Percentiles rank a stretch among this genome's conserved stretches.
phyloP scores from a whole-genome alignment of 768 basidiomycete genomes.

The Clavaria fumosa region DNA sequence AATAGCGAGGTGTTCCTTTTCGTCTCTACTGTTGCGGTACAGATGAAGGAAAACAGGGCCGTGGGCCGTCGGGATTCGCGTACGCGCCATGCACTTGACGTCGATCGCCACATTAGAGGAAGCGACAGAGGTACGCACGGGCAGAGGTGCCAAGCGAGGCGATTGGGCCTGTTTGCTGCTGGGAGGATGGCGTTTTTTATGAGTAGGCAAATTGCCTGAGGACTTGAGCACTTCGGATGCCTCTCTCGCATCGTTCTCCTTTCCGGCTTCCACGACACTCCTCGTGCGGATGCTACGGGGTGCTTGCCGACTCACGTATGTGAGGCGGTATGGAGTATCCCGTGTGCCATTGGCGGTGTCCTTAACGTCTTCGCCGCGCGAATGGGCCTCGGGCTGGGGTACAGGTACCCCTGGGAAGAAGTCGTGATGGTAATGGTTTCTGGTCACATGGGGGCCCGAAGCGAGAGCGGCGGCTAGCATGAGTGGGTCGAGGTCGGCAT shows the following conservation, averaged over 20 bases:
- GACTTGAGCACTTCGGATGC: constrained; percentile 14
- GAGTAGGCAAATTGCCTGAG: constrained; percentile 25
- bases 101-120: constrained; percentile 26
- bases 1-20: constrained; percentile 91
- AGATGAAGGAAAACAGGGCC: constrained; percentile 87
- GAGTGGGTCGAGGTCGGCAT: constrained; percentile 65
- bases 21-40: constrained; percentile 86
- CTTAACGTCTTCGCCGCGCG: constrained; percentile 44
- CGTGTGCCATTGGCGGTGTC: constrained; percentile 24
- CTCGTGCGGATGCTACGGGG: constrained; percentile 47
- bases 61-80: constrained; percentile 92
- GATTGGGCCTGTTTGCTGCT: constrained; percentile 13
- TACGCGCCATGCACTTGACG: constrained; percentile 91
- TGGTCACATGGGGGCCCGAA: constrained; percentile 62
- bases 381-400: constrained; percentile 34
- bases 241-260: constrained; percentile 36
- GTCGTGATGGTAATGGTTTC: constrained; percentile 78
- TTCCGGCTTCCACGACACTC: constrained; percentile 22
- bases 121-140: constrained; percentile 13
- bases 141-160: constrained; percentile 11
- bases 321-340: constrained; percentile 29
- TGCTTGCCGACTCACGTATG: constrained; percentile 63
- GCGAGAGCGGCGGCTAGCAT: constrained; percentile 64
- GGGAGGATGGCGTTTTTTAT: constrained; percentile 29
- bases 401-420: constrained; percentile 47